Percentiles rank a stretch among this genome's conserved stretches.
These are phyloP conservation scores for Tricholoma matsutake DNA, from an alignment of 768 basidiomycete genomes.

Conservation along the genomic window DNA sequence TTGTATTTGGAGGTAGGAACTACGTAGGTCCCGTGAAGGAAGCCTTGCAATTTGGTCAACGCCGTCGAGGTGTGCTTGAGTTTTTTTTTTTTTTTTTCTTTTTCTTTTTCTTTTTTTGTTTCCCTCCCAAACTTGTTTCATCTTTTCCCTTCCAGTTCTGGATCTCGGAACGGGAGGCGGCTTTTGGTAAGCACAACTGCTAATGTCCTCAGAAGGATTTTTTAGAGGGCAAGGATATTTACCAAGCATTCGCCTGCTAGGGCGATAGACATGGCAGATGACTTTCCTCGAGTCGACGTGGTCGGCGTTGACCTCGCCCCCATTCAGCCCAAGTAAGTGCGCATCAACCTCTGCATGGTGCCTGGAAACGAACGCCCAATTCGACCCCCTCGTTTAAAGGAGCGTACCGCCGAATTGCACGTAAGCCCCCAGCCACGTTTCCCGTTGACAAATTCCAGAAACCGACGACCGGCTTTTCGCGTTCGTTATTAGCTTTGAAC, in stretches of 20 bases:
- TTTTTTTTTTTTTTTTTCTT: too few species aligned
- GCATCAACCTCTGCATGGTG: slow-evolving; percentile 1
- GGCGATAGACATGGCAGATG: slow-evolving; percentile 73
- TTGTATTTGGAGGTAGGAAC: slow-evolving; percentile 59
- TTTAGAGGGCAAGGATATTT: not conserved
- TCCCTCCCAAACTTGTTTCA: slow-evolving; percentile 9
- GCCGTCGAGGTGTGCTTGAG: slow-evolving; percentile 36
- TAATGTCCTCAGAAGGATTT: not conserved
- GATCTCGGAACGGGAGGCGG: slow-evolving; percentile 72
- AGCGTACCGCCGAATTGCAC: slow-evolving; percentile 70
- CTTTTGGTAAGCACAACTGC: slow-evolving; percentile 42
- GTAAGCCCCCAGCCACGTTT: slow-evolving; percentile 53
- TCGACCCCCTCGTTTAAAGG: slow-evolving; percentile 29
- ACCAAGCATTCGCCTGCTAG: slow-evolving; percentile 27
- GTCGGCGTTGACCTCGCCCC: slow-evolving; percentile 71
- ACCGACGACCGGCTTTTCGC: not conserved
- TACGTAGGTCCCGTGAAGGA: slow-evolving; percentile 65
- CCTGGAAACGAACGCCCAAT: not conserved
- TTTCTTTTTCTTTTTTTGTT: not conserved
- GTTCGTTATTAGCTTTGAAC: slow-evolving; percentile 50
- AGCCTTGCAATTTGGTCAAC: slow-evolving; percentile 48
- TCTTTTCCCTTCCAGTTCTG: slow-evolving; percentile 41
- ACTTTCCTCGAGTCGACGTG: slow-evolving; percentile 64
- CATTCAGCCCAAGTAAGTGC: slow-evolving; percentile 61
- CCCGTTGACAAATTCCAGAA: not conserved